Evolutionary conservation across 805 yeast genomes (phyloP), one percentile per base, ranked within the genome.

Genomic region (Saccharomycopsis sp.): DNA sequence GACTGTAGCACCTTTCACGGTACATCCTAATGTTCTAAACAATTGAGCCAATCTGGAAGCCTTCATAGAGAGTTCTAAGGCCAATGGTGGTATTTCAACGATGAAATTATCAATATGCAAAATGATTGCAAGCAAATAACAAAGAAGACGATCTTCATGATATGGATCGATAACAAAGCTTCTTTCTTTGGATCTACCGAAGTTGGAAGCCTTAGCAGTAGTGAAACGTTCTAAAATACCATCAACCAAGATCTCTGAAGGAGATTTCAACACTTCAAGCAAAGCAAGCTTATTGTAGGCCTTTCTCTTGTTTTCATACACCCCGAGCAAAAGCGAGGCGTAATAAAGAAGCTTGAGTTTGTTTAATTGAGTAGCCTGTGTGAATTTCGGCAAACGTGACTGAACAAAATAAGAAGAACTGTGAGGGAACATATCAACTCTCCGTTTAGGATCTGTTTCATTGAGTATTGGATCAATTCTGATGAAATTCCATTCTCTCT

Each of bases 111-210:
- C 89, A 57, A 91, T 76, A 69, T 86, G 92, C 67, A 94, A 74
- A 46, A 87, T 77, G 47, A 87, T 72, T 3, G 86, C 87, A 61
- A 94, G 74, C 52, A 91, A 75, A 71, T 82, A 86, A 71, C 97
- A 87, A 63, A 94, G 75, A 53, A 94, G 75, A 72, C 87, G 90
- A 72, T 90, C 97, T 70, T 90, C 97, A 67, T 83, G 81, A 65
- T 82, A 85, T 47, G 98, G 97, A 67, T 94, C 97, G 61, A 94
- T 81, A 61, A 80, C 76, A 69, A 81, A 92, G n/a, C 85, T 79
- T 64, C 85, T 80, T 62, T 85, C 90, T 14, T 56, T 55, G n/a
- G 87, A 74, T 70, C 81, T 84, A 58, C 94, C 95, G 62, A 82
- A 79, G 54, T 76, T 79, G 5, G 88, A 82, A 5, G 89, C 77